phyloP scores from a whole-genome alignment of 2,329 filamentous ascomycete species.

The Cladosporium sp. region DNA sequence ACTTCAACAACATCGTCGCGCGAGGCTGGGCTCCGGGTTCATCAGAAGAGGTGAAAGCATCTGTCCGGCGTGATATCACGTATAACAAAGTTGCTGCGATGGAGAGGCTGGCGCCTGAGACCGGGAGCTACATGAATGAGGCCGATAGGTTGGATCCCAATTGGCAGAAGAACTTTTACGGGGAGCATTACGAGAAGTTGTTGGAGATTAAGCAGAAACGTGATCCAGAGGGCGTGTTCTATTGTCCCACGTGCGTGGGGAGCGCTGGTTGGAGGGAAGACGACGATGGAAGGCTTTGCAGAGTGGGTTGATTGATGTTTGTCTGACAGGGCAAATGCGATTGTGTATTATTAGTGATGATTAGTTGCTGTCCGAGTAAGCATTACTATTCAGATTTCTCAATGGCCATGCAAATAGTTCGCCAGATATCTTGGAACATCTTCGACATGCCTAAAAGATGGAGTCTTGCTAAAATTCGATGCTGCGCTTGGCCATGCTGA shows the following conservation, averaged over 20 bases:
- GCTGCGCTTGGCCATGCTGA: too few species aligned
- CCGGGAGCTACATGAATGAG: slow-evolving; percentile 38
- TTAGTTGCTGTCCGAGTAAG: too few species aligned
- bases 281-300: slow-evolving; percentile 13
- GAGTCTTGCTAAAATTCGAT: too few species aligned
- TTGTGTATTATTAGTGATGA: too few species aligned
- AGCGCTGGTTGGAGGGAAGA: slow-evolving; percentile 16
- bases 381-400: too few species aligned
- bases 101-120: slow-evolving; percentile 29
- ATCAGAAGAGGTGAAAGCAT: slow-evolving; percentile 16
- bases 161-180: slow-evolving; percentile 18
- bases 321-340: too few species aligned
- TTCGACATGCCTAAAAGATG: too few species aligned
- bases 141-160: slow-evolving; percentile 19
- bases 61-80: slow-evolving; percentile 29
- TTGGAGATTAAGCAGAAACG: slow-evolving; percentile 14
- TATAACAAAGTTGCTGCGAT: slow-evolving; percentile 31
- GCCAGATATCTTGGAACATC: too few species aligned
- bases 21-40: slow-evolving; percentile 21
- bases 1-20: slow-evolving; percentile 31
- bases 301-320: background rate
- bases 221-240: slow-evolving; percentile 18
- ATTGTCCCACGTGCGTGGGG: slow-evolving; percentile 21
- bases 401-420: too few species aligned
- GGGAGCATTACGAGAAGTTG: slow-evolving; percentile 16